These are phyloP conservation scores for Anisodus tanguticus DNA, from an alignment of 257 asterid genomes.

Conservation along the genomic window DNA sequence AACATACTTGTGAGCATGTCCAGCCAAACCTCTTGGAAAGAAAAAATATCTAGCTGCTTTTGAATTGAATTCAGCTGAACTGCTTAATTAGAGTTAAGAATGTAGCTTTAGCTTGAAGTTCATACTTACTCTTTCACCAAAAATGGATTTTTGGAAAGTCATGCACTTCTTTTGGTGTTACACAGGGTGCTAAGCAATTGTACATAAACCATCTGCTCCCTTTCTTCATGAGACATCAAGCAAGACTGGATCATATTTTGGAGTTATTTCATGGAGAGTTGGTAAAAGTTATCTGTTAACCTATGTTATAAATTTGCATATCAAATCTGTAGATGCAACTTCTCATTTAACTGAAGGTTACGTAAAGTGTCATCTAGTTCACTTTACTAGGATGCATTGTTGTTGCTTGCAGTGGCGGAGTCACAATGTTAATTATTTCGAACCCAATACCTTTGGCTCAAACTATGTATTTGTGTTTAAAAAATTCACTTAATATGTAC, in stretches of 20 bases:
- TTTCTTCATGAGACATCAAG: slow-evolving; percentile 70
- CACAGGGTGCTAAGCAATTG: slow-evolving; percentile 79
- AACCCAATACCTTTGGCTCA: no score
- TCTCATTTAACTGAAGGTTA: background rate
- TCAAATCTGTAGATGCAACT: background rate
- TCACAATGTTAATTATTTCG: no score
- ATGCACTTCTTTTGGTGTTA: slow-evolving; percentile 31
- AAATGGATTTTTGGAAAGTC: slow-evolving; percentile 25
- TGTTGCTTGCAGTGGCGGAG: background rate
- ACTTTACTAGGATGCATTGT: slow-evolving; percentile 22
- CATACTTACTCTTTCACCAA: background rate
- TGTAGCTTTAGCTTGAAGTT: background rate
- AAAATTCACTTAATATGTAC: no score
- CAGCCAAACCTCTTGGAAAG: slow-evolving; percentile 13
- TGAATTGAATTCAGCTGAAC: background rate
- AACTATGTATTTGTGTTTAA: no score
- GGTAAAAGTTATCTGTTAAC: slow-evolving; percentile 46
- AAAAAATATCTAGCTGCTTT: background rate
- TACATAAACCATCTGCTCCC: slow-evolving; percentile 71
- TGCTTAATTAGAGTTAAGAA: slow-evolving; percentile 17
- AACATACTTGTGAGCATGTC: background rate
- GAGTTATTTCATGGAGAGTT: slow-evolving; percentile 59
- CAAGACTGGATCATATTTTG: slow-evolving; percentile 64
- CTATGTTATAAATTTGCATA: background rate
- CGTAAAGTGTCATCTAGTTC: slow-evolving; percentile 16